These are phyloP conservation scores for Physcia stellaris DNA, from an alignment of 495 filamentous ascomycete species.

Conservation along the genomic window DNA sequence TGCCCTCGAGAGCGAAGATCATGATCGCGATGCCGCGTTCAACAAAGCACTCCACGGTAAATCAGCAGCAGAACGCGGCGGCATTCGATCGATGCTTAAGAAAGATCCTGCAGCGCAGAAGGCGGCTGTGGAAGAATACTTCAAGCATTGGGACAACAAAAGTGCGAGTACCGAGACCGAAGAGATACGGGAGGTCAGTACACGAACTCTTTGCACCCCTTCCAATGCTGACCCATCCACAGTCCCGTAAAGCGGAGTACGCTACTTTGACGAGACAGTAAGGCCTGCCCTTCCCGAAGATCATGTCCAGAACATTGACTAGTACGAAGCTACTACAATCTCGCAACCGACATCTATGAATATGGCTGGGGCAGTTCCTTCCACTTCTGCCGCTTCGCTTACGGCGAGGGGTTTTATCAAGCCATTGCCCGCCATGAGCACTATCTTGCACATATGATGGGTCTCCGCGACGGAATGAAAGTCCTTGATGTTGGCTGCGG, in stretches of 20 bases:
- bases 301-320: no score
- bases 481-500: conserved; percentile 96
- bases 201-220: neutral
- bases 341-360: conserved; percentile 95
- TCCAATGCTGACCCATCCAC: conserved; percentile 6
- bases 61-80: conserved; percentile 54
- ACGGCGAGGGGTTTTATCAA: conserved; percentile 78
- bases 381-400: conserved; percentile 95
- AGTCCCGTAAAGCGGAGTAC: conserved; percentile 80
- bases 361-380: conserved; percentile 91
- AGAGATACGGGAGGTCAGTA: conserved; percentile 57
- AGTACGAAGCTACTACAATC: conserved; percentile 76
- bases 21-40: conserved; percentile 82
- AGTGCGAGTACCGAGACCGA: conserved; percentile 63
- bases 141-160: conserved; percentile 99
- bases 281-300: no score
- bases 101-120: conserved; percentile 77
- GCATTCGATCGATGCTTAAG: conserved; percentile 68
- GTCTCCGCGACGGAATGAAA: conserved; percentile 71
- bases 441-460: conserved; percentile 87
- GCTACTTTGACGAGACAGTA: conserved; percentile 91
- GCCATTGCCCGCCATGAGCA: conserved; percentile 97
- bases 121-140: conserved; percentile 91
- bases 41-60: conserved; percentile 85
- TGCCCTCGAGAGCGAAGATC: conserved; percentile 74